Evolutionary conservation across 2,329 filamentous ascomycete species (phyloP).

Genomic region (Arthrobotrys sphaeroides): DNA sequence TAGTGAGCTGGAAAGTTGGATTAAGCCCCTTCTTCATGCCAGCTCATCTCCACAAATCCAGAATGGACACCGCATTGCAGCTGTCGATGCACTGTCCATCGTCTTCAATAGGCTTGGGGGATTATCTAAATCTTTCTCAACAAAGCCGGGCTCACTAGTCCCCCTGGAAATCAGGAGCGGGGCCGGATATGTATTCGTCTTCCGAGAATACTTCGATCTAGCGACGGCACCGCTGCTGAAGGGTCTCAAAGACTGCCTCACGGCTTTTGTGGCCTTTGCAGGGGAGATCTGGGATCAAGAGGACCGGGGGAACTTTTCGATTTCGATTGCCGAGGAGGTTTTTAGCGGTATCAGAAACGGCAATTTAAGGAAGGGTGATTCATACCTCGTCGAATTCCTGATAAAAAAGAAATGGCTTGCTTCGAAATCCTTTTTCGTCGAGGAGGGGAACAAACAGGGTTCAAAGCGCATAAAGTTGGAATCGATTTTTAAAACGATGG

Average conservation of each 20-base stretch:
- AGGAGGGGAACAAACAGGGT: slow-evolving; percentile 58
- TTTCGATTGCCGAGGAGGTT: slow-evolving; percentile 24
- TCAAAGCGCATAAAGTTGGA: slow-evolving; percentile 64
- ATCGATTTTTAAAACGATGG: slow-evolving; percentile 25
- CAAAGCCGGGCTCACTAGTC: not conserved
- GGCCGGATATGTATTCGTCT: slow-evolving; percentile 3
- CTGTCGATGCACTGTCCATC: slow-evolving; percentile 37
- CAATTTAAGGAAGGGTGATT: slow-evolving; percentile 42
- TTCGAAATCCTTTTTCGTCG: slow-evolving; percentile 58
- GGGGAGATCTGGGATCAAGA: slow-evolving; percentile 13
- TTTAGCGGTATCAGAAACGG: not conserved
- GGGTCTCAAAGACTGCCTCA: slow-evolving; percentile 47
- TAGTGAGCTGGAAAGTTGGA: slow-evolving; percentile 30
- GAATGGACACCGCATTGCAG: slow-evolving; percentile 27
- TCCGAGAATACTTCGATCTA: slow-evolving; percentile 50
- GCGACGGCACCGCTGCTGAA: slow-evolving; percentile 30
- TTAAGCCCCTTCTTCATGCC: slow-evolving; percentile 27
- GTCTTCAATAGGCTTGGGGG: slow-evolving; percentile 42
- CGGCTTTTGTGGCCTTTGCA: slow-evolving; percentile 32
- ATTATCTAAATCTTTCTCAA: not conserved
- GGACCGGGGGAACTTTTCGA: slow-evolving; percentile 13
- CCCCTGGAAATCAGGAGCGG: not conserved
- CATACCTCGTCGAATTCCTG: slow-evolving; percentile 44
- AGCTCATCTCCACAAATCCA: slow-evolving; percentile 20
- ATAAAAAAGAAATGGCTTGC: slow-evolving; percentile 57